Evolutionary conservation across 2,329 filamentous ascomycete genomes (phyloP).

Genomic region (Metarhizium robertsii): DNA sequence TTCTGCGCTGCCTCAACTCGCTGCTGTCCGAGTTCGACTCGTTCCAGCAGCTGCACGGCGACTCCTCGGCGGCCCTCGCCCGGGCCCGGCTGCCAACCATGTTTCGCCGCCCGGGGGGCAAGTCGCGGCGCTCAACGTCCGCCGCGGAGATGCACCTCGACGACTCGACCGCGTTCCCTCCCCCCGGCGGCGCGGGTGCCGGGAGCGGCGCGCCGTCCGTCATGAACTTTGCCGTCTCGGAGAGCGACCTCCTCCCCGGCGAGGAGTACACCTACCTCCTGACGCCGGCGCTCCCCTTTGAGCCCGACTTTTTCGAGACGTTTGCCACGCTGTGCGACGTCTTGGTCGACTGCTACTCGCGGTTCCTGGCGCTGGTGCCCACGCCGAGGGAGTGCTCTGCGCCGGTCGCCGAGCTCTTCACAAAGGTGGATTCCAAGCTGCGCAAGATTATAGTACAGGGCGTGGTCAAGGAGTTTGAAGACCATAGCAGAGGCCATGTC

Average conservation of each 20-base stretch:
- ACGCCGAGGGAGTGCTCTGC: slow-evolving; percentile 63
- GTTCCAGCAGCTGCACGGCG: slow-evolving; percentile 79
- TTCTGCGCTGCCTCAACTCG: slow-evolving; percentile 75
- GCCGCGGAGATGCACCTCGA: slow-evolving; percentile 31
- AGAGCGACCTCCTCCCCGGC: slow-evolving; percentile 61
- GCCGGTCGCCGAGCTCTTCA: slow-evolving; percentile 71
- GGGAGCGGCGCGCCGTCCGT: slow-evolving; percentile 29
- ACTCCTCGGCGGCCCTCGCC: slow-evolving; percentile 66
- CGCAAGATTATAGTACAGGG: slow-evolving; percentile 83
- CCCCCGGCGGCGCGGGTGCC: slow-evolving; percentile 18
- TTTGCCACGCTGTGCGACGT: slow-evolving; percentile 95
- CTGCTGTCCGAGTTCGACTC: slow-evolving; percentile 88
- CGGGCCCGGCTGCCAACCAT: slow-evolving; percentile 75
- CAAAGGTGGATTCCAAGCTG: slow-evolving; percentile 78
- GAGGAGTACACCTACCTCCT: slow-evolving; percentile 84
- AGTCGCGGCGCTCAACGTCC: slow-evolving; percentile 47
- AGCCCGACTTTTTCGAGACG: slow-evolving; percentile 94
- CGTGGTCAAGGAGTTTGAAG: slow-evolving; percentile 88
- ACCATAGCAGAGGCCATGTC: slow-evolving; percentile 64
- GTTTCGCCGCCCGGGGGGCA: slow-evolving; percentile 59
- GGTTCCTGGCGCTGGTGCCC: slow-evolving; percentile 66
- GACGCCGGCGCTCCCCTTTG: slow-evolving; percentile 88
- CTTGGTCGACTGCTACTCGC: slow-evolving; percentile 82
- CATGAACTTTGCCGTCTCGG: slow-evolving; percentile 49
- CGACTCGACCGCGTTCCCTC: slow-evolving; percentile 18